Base-by-base conservation (phyloP, 2,329 filamentous ascomycete genomes). In the Neurospora sp. region DNA sequence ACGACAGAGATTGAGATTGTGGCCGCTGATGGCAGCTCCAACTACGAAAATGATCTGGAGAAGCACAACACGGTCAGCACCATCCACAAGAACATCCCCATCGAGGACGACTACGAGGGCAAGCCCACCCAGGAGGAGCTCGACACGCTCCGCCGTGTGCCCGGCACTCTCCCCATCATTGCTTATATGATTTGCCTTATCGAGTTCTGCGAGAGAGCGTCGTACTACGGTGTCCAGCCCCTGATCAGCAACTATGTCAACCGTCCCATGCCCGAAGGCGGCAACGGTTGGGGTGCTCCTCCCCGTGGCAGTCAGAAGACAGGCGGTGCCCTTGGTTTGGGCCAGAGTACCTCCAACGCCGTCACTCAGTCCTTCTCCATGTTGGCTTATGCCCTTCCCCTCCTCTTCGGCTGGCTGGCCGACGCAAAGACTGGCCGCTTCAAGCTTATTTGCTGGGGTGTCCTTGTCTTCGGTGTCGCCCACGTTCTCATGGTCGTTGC, bases 361-460 rank as follows among this genome's bases (percentile, higher is more conserved):
- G 81, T 87, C 41, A 80, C 78, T 5, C 81, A 88, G 72, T 84
- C 84, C 37, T 88, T 86, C 80, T 83, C 78, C 70, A 83, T 90
- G 74, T 77, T 89, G 43, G 83, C 86, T 1, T 90, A 89, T 73
- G 78, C 83, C 3, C 79, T 89, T 12, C 88, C 88, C 0, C 81
- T 89, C 33, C 46, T 87, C 6, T 82, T 84, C 69, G 84, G 82
- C 19, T 87, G 83, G 77, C 74, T 90, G 15, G 88, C 91, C 57
- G 91, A 94, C 77, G 84, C 89, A 69, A 89, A 87, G 74, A 86
- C 87, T 62, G 91, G 91, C 70, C 89, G 90, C 72, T 93, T 89
- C 81, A 84, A 84, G 74, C 90, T 91, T 52, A 93, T 93, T 75
- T 87, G 89, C 78, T 86, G 86, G 76, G 90, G 91, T 72, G 88